Evolutionary conservation across 345 rosid genomes (phyloP).

Genomic region (Raphanus raphanistrum): DNA sequence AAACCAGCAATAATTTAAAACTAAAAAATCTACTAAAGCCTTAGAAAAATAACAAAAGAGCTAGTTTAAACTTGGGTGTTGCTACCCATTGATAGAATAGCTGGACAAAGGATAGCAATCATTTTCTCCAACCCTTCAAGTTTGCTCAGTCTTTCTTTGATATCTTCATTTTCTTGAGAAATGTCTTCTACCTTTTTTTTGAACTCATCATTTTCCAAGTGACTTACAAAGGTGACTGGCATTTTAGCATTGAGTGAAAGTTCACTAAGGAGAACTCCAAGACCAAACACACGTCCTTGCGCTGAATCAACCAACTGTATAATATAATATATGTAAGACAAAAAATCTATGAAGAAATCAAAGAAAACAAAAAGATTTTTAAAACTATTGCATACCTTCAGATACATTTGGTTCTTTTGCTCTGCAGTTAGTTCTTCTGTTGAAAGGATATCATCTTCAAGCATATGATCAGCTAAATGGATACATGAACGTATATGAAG

Average conservation of each 20-base stretch:
- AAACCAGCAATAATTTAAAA: no score
- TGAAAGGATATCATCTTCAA: not conserved
- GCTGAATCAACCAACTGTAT: no score
- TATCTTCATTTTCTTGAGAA: not conserved
- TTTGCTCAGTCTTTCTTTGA: not conserved
- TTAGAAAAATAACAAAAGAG: no score
- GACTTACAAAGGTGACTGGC: not conserved
- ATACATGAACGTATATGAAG: no score
- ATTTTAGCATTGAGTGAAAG: no score
- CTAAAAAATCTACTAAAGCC: no score
- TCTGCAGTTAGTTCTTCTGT: not conserved
- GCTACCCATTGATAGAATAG: not conserved
- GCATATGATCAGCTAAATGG: not conserved
- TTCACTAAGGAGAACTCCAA: no score
- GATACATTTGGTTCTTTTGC: not conserved
- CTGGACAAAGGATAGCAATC: not conserved
- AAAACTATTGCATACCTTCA: not conserved
- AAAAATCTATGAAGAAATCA: not conserved
- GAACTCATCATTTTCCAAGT: not conserved
- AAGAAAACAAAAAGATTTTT: not conserved
- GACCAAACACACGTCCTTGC: no score
- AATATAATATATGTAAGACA: no score
- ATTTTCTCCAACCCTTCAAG: not conserved
- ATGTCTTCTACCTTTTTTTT: not conserved
- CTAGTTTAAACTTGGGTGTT: no score